These are phyloP conservation scores for Psilocybe cyanescens DNA, from an alignment of 768 basidiomycete genomes.

Conservation along the genomic window DNA sequence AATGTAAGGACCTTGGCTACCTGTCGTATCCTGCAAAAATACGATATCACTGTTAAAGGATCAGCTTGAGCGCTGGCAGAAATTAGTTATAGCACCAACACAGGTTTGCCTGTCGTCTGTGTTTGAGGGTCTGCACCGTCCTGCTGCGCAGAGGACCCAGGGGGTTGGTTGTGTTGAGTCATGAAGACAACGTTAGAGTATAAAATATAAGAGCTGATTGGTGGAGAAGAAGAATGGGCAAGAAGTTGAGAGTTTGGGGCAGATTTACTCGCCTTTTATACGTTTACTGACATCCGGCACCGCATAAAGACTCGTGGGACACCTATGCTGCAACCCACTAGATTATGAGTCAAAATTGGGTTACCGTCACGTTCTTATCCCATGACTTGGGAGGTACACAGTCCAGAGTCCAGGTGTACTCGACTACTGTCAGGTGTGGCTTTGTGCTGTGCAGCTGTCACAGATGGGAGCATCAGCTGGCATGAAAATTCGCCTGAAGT, in stretches of 20 bases:
- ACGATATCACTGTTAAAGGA: slow-evolving; percentile 40
- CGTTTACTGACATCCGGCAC: neutral
- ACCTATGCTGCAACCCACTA: too few species aligned
- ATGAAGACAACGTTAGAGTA: neutral
- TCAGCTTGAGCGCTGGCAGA: neutral
- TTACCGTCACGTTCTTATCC: too few species aligned
- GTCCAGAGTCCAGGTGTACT: too few species aligned
- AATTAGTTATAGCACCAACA: neutral
- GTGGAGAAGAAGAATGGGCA: neutral
- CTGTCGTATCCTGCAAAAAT: slow-evolving; percentile 57
- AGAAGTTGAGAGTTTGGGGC: neutral
- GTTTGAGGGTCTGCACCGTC: neutral
- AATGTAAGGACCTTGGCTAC: slow-evolving; percentile 45
- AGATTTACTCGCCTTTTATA: neutral
- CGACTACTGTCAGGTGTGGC: too few species aligned
- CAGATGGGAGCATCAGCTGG: too few species aligned
- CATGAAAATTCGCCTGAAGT: too few species aligned
- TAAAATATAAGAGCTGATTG: neutral
- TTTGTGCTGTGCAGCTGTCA: too few species aligned
- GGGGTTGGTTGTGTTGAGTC: neutral
- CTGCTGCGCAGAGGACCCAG: neutral
- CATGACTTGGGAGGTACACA: too few species aligned
- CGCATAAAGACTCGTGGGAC: neutral
- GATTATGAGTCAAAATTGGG: too few species aligned
- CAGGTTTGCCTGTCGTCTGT: slow-evolving; percentile 9